Evolutionary conservation across 305 asterid genomes (phyloP).

Genomic region (Solanum aculeatissimum): DNA sequence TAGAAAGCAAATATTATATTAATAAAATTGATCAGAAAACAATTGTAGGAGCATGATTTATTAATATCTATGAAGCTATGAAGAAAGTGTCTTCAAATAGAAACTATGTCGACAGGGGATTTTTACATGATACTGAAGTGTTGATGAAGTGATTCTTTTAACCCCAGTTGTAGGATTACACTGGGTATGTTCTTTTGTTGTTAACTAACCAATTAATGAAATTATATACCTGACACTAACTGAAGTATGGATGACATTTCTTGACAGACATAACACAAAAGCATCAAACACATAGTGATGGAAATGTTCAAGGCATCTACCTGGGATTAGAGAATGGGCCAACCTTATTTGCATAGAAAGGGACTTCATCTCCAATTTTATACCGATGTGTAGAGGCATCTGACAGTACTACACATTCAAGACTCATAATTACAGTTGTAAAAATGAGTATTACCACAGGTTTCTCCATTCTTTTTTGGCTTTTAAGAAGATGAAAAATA

Average conservation of each 20-base stretch:
- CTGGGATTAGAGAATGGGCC: constrained; percentile 12
- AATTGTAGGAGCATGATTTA: neutral
- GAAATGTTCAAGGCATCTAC: neutral
- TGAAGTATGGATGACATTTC: neutral
- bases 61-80: neutral
- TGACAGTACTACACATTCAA: neutral
- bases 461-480: neutral
- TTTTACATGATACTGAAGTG: neutral
- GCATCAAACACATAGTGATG: neutral
- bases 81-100: neutral
- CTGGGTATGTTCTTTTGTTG: neutral
- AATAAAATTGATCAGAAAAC: neutral
- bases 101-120: neutral
- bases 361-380: constrained; percentile 9
- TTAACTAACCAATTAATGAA: neutral
- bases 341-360: constrained; percentile 9
- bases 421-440: neutral
- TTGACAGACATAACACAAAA: neutral
- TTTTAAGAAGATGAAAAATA: neutral
- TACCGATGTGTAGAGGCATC: constrained; percentile 13
- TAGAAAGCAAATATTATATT: neutral
- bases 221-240: neutral
- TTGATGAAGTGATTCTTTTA: neutral
- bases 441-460: neutral
- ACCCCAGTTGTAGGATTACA: neutral